Conservation (phyloP, 352 stramenopile species). For the Phytopythium helicoides region DNA sequence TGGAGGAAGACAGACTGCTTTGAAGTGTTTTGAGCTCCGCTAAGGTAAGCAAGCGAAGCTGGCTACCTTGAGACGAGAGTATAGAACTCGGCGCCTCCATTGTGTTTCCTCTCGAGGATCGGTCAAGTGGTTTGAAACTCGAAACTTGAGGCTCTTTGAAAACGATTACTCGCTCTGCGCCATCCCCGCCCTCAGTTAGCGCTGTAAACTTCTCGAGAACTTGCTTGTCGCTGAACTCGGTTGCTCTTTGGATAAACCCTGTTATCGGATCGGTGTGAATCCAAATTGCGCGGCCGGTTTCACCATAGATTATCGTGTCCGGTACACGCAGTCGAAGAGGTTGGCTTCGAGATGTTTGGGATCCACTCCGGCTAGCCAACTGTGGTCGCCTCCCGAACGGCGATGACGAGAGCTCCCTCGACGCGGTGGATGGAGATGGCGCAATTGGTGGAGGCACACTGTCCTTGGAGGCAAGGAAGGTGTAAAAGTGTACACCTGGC, state of each 20-base stretch:
- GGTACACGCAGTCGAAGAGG: slow-evolving; percentile 68
- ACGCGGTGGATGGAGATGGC: not conserved
- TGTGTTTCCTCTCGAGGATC: not conserved
- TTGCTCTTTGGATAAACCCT: slow-evolving; percentile 57
- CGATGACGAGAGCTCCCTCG: too few species aligned
- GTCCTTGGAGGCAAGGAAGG: slow-evolving; percentile 65
- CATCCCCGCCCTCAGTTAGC: slow-evolving; percentile 22
- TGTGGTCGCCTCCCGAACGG: too few species aligned
- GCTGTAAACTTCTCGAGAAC: slow-evolving; percentile 67
- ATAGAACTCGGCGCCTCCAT: not conserved
- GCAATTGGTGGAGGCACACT: not conserved
- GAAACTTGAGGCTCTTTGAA: slow-evolving; percentile 65
- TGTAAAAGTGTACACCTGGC: slow-evolving; percentile 79
- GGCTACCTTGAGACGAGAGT: slow-evolving; percentile 50
- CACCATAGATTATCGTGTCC: slow-evolving; percentile 80
- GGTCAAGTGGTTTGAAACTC: slow-evolving; percentile 8
- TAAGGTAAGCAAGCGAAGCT: slow-evolving; percentile 59
- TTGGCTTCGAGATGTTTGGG: too few species aligned
- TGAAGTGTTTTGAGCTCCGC: slow-evolving; percentile 68
- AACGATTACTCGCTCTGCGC: slow-evolving; percentile 37
- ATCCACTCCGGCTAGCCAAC: too few species aligned
- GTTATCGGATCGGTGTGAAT: slow-evolving; percentile 63
- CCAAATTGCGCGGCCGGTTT: slow-evolving; percentile 66
- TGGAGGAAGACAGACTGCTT: slow-evolving; percentile 47
- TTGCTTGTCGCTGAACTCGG: slow-evolving; percentile 68